Evolutionary conservation across 768 basidiomycete genomes (phyloP).

Genomic region (Pholiota conissans): DNA sequence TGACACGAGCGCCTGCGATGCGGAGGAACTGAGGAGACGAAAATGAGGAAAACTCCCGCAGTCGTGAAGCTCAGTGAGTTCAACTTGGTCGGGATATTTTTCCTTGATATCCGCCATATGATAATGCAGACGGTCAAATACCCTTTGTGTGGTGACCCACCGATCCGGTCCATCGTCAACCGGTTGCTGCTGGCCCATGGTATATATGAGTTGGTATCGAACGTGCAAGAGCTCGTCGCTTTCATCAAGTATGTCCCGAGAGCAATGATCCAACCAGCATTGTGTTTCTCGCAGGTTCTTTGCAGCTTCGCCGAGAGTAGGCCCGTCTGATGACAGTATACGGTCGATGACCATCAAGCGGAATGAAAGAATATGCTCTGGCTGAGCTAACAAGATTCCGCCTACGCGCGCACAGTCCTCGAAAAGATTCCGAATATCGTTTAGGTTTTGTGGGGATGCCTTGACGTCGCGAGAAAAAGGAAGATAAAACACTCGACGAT

Average conservation of each 20-base stretch:
- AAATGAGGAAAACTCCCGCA: slow-evolving; percentile 12
- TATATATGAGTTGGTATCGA: slow-evolving; percentile 50
- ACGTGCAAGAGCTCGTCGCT: slow-evolving; percentile 49
- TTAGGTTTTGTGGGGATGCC: slow-evolving; percentile 11
- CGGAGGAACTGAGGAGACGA: slow-evolving; percentile 12
- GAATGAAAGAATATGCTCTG: slow-evolving; percentile 55
- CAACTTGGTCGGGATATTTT: slow-evolving; percentile 21
- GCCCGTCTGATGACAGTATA: slow-evolving; percentile 9
- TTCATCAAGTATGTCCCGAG: slow-evolving; percentile 45
- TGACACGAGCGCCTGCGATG: slow-evolving; percentile 8
- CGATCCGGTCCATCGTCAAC: slow-evolving; percentile 43
- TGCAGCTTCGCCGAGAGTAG: slow-evolving; percentile 9
- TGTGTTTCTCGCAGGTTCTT: slow-evolving; percentile 24
- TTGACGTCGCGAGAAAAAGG: slow-evolving; percentile 47
- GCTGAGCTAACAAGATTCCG: slow-evolving; percentile 51
- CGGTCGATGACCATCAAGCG: slow-evolving; percentile 45
- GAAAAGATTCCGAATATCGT: slow-evolving; percentile 32
- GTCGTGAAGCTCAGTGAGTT: slow-evolving; percentile 7
- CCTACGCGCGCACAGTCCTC: slow-evolving; percentile 34
- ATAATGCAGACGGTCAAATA: slow-evolving; percentile 30
- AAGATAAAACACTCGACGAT: slow-evolving; percentile 47
- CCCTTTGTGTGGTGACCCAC: slow-evolving; percentile 40
- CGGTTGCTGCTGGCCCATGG: slow-evolving; percentile 34
- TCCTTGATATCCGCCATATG: slow-evolving; percentile 15
- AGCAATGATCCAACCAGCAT: slow-evolving; percentile 24